These are phyloP conservation scores for Cutaneotrichosporon sp. DNA, from an alignment of 1,284 basidiomycete species.

Conservation along the genomic window DNA sequence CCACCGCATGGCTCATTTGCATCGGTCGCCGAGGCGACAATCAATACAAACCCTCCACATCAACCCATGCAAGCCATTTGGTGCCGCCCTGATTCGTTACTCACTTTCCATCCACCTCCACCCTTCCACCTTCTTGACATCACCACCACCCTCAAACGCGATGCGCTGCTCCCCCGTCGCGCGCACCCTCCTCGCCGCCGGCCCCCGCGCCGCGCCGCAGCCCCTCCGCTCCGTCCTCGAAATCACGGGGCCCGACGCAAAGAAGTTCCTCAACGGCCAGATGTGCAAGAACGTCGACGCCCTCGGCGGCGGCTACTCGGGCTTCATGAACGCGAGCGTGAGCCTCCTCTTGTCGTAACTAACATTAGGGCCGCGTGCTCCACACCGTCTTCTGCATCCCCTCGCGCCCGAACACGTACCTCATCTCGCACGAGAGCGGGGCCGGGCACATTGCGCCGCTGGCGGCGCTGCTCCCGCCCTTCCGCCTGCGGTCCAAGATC, in stretches of 20 bases:
- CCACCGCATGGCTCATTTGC: too few species aligned
- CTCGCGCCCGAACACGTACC: conserved; percentile 31
- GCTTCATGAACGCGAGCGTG: conserved; percentile 85
- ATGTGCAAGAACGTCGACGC: conserved; percentile 63
- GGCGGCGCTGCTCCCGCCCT: conserved; percentile 57
- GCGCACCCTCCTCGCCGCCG: background rate
- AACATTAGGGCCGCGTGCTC: conserved; percentile 76
- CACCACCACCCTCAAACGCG: background rate
- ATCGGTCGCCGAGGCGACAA: background rate
- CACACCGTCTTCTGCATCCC: conserved; percentile 86
- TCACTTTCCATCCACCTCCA: too few species aligned
- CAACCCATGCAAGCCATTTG: background rate
- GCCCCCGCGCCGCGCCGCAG: background rate
- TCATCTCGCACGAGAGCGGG: conserved; percentile 61
- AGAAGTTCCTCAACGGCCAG: conserved; percentile 86
- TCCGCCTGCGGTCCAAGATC: conserved; percentile 87
- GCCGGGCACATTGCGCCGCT: conserved; percentile 71
- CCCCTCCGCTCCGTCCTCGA: conserved; percentile 56
- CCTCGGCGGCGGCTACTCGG: conserved; percentile 66
- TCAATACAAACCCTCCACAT: too few species aligned
- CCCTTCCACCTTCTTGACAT: background rate
- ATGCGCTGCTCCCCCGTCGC: background rate
- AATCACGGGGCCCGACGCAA: conserved; percentile 76
- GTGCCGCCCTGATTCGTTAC: background rate
- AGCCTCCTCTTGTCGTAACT: conserved; percentile 30